These are phyloP conservation scores for Amanita inopinata DNA, from an alignment of 768 basidiomycete species.

Conservation along the genomic window DNA sequence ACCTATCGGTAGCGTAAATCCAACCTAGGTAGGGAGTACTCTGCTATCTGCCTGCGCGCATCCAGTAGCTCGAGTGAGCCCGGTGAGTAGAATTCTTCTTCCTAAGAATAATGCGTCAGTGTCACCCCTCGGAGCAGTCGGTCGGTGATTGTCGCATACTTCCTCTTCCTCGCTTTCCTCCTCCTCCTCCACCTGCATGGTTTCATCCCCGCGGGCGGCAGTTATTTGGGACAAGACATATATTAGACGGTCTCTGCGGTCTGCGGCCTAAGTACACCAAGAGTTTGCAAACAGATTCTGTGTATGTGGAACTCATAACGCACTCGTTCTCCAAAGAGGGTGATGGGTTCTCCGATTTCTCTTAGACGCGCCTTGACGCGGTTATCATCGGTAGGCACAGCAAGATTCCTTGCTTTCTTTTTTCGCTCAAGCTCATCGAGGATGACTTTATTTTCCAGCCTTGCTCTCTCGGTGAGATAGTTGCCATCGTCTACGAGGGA, in stretches of 20 bases:
- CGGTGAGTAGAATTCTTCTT: conserved; percentile 93
- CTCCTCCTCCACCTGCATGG: conserved; percentile 65
- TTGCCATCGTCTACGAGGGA: conserved; percentile 72
- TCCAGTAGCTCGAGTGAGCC: conserved; percentile 83
- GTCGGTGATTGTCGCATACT: conserved; percentile 21
- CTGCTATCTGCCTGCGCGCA: conserved; percentile 78
- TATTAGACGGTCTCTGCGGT: conserved; percentile 90
- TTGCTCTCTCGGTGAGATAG: conserved; percentile 64
- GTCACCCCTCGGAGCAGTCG: not conserved
- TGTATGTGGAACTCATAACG: conserved; percentile 30
- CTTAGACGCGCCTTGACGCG: conserved; percentile 83
- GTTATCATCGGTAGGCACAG: conserved; percentile 95
- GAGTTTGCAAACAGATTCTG: conserved; percentile 9
- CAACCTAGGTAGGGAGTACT: conserved; percentile 94
- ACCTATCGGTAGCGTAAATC: conserved; percentile 51
- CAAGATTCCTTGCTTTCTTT: conserved; percentile 88
- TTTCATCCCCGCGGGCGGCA: conserved; percentile 76
- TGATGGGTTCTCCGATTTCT: conserved; percentile 95
- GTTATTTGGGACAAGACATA: conserved; percentile 93
- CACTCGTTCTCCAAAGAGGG: conserved; percentile 94
- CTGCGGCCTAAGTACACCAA: conserved; percentile 61
- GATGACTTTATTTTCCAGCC: conserved; percentile 76
- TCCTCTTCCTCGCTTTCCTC: conserved; percentile 71
- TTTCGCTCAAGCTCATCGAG: conserved; percentile 96
- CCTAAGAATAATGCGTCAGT: conserved; percentile 28